A percentile compares a stretch with the other conserved stretches of the same genome.
Evolutionary conservation across 805 yeast species (phyloP).

Genomic region (Hanseniaspora thailandica): DNA sequence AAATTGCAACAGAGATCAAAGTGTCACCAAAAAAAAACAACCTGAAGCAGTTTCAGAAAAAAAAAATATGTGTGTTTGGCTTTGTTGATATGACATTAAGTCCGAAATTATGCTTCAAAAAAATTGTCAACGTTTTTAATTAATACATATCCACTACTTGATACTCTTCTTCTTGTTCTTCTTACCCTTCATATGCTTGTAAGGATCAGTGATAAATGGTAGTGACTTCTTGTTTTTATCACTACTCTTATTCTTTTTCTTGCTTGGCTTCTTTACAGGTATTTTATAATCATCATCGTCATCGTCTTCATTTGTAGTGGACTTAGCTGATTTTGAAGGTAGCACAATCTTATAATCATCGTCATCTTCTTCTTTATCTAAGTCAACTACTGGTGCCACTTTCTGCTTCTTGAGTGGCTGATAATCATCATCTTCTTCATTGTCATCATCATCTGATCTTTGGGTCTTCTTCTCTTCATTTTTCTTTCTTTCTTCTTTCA

Average conservation of each 20-base stretch:
- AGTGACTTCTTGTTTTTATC: background rate
- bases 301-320: background rate
- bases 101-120: too few relatives aligned
- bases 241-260: background rate
- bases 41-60: too few relatives aligned
- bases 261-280: background rate
- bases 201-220: conserved; percentile 10
- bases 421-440: conserved; percentile 11
- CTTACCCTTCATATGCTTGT: conserved; percentile 2
- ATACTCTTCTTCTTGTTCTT: background rate
- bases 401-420: background rate
- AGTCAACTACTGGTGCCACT: background rate
- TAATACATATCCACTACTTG: background rate
- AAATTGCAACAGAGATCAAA: too few relatives aligned
- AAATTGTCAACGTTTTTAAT: background rate
- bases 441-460: background rate
- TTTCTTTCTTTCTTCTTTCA: background rate
- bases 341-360: background rate
- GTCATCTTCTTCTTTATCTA: background rate
- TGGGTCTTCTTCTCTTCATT: background rate
- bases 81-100: too few relatives aligned
- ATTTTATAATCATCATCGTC: conserved; percentile 9
- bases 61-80: too few relatives aligned
- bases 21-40: too few relatives aligned
- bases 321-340: background rate